Conservation (phyloP, 495 filamentous ascomycete genomes). For the Cercophora newfieldiana region DNA sequence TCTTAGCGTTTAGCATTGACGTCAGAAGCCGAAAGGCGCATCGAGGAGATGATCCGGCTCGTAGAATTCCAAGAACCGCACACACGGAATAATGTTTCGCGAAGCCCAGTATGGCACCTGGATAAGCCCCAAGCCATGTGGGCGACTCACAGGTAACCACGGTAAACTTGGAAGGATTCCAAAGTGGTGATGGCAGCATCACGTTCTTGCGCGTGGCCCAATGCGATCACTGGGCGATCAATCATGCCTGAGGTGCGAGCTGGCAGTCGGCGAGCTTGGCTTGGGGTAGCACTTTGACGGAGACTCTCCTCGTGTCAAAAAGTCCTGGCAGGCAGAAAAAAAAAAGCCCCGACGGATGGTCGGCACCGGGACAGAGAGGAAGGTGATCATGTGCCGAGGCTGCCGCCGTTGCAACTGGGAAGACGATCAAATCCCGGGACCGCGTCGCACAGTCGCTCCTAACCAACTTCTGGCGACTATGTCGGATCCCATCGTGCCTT, state of each 20-base stretch:
- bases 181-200: neutral
- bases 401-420: neutral
- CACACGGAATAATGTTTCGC: conserved; percentile 20
- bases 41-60: conserved; percentile 31
- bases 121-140: neutral
- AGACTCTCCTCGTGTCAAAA: neutral
- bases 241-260: neutral
- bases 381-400: too few species aligned
- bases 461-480: neutral
- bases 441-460: neutral
- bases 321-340: neutral
- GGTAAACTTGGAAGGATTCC: neutral
- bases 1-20: neutral
- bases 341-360: conserved; percentile 4
- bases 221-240: conserved; percentile 5
- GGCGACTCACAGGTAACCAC: neutral
- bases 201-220: conserved; percentile 2
- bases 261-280: neutral
- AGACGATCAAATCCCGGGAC: neutral
- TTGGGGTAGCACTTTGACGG: neutral
- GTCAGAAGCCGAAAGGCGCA: conserved; percentile 12
- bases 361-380: neutral
- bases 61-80: conserved; percentile 19
- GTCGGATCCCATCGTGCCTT: neutral
- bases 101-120: conserved; percentile 10